A percentile compares a stretch with the other conserved stretches of the same genome.
Evolutionary conservation across 2,329 filamentous ascomycete species (phyloP).

Genomic region (Apiospora pterosperma): DNA sequence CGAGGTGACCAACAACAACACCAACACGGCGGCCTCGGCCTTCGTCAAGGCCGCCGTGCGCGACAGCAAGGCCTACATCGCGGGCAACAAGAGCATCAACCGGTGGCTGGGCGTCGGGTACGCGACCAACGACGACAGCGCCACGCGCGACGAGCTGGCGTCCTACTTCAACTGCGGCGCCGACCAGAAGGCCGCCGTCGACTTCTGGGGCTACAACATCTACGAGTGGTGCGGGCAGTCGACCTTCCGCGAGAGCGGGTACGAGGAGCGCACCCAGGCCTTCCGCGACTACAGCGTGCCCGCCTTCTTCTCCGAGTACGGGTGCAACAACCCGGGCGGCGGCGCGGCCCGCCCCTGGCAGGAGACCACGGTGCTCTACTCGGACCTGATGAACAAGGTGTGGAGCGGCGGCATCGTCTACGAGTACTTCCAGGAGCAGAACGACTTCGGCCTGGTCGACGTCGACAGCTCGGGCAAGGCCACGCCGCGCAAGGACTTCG

Average conservation of each 20-base stretch:
- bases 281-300: slow-evolving; percentile 68
- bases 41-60: slow-evolving; percentile 77
- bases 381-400: slow-evolving; percentile 61
- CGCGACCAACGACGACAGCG: slow-evolving; percentile 69
- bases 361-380: slow-evolving; percentile 64
- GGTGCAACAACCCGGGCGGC: slow-evolving; percentile 57
- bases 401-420: slow-evolving; percentile 78
- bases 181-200: slow-evolving; percentile 52
- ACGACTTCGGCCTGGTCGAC: slow-evolving; percentile 61
- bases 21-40: slow-evolving; percentile 68
- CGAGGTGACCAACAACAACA: slow-evolving; percentile 68
- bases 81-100: slow-evolving; percentile 59
- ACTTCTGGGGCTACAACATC: slow-evolving; percentile 83
- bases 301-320: slow-evolving; percentile 76
- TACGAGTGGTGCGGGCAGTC: slow-evolving; percentile 75
- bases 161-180: slow-evolving; percentile 70
- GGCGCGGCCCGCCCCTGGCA: slow-evolving; percentile 59
- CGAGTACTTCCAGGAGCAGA: slow-evolving; percentile 74
- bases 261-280: slow-evolving; percentile 62
- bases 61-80: slow-evolving; percentile 75
- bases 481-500: slow-evolving; percentile 58
- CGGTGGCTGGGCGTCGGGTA: slow-evolving; percentile 68
- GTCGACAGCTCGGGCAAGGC: slow-evolving; percentile 43
- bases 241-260: slow-evolving; percentile 61
- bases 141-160: slow-evolving; percentile 63